Percentiles rank a stretch among this genome's conserved stretches.
Conservation (phyloP, 441 rosid genomes). For the Mallotus repandus region DNA sequence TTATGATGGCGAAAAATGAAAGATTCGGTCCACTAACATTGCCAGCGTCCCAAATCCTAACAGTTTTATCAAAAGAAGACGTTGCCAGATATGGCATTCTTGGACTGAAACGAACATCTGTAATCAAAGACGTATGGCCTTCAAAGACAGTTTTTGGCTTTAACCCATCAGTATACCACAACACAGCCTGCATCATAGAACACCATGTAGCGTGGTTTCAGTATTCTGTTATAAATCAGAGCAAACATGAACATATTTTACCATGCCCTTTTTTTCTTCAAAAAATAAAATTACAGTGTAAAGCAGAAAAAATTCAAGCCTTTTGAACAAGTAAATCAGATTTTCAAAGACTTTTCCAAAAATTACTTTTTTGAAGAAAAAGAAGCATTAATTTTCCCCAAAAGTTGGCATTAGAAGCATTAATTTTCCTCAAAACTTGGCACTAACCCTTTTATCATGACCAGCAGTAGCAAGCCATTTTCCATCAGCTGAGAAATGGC, state of each 20-base stretch:
- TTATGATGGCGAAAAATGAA: background rate
- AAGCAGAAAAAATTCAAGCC: background rate
- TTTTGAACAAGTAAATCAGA: background rate
- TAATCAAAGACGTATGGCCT: constrained; percentile 72
- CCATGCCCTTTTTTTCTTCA: too few species aligned
- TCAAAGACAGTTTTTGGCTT: constrained; percentile 67
- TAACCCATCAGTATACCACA: constrained; percentile 69
- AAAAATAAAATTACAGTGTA: background rate
- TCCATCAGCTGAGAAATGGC: constrained; percentile 95
- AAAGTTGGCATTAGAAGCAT: background rate
- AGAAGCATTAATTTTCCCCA: background rate
- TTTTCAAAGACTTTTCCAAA: background rate
- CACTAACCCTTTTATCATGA: constrained; percentile 76
- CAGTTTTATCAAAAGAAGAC: constrained; percentile 88
- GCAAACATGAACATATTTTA: too few species aligned
- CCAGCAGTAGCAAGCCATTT: constrained; percentile 90
- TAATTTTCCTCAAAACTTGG: background rate
- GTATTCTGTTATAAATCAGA: background rate
- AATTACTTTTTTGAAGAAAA: background rate
- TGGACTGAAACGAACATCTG: constrained; percentile 90
- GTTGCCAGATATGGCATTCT: constrained; percentile 92
- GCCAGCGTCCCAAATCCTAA: constrained; percentile 93
- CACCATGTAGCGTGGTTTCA: constrained; percentile 8
- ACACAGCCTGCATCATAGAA: constrained; percentile 58
- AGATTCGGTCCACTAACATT: constrained; percentile 45